Base-by-base conservation (phyloP, 495 filamentous ascomycete genomes). In the Talaromyces thailandensis region DNA sequence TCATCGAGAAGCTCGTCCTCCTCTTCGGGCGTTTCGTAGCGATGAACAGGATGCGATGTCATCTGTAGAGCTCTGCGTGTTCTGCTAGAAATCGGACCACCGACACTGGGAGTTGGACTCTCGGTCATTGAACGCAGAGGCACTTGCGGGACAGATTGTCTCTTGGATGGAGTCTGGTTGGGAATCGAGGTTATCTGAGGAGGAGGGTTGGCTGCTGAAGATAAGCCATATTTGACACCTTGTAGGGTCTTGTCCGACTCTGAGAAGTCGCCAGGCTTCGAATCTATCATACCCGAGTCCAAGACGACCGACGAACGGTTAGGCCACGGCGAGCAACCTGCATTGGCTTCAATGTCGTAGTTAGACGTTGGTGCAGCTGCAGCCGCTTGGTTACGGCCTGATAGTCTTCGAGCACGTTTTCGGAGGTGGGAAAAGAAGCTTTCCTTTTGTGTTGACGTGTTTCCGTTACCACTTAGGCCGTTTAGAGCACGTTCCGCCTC, bases 341-440 rank as follows among this genome's bases (percentile, higher is more conserved):
- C 91, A 67, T 92, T 92, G 48, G 92, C 90, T 68, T 98, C 95
- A 51, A 96, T 75, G 68, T 97, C 93, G 64, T 96, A 93, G 53
- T 82, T 79, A 21, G 80, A 83, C 9, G 91, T 83, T 11, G 91
- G 21, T 16, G 28, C 59, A 29, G 90, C 89, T 59, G 86, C 81
- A 21, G 88, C 86, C 26, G 84, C 82, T 72, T 93, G 90, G 68
- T 93, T 89, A 25, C 91, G 86, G 35, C 94, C 95, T 32, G 95
- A 99, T 26, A 99, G 84, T 66, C 95, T 82, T 64, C 95, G 85
- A 7, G 95, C 95, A 25, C 92, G 86, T 73, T 99, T 99, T 45
- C 95, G 85, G 6, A 99, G 82, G 67, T 99, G 95, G 7, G 95
- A 97, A 74, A 98, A 98, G 77, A 97, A 98, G 72, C 93, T 89